Evolutionary conservation across 805 yeast genomes (phyloP).

Genomic region (Saccharomycopsis schoenii): DNA sequence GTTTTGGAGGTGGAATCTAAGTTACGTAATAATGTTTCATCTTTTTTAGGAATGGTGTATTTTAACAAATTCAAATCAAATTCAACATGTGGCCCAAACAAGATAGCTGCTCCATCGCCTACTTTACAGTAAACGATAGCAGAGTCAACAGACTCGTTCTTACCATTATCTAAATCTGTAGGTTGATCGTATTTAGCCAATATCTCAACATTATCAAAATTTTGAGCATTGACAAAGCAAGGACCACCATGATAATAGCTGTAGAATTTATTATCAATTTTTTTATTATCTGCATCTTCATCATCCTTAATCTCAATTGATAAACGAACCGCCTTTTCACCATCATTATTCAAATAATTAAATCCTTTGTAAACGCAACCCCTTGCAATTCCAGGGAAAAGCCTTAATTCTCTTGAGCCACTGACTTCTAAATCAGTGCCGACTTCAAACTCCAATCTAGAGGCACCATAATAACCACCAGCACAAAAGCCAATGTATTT

Average conservation of each 20-base stretch:
- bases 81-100: slow-evolving; percentile 89
- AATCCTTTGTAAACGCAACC: slow-evolving; percentile 83
- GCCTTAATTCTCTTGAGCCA: slow-evolving; percentile 73
- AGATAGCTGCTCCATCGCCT: slow-evolving; percentile 67
- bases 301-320: slow-evolving; percentile 28
- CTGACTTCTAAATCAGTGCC: slow-evolving; percentile 68
- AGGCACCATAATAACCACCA: slow-evolving; percentile 81
- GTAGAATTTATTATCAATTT: not conserved
- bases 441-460: slow-evolving; percentile 72
- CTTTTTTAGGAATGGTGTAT: slow-evolving; percentile 24
- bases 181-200: slow-evolving; percentile 57
- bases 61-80: slow-evolving; percentile 48
- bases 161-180: slow-evolving; percentile 37
- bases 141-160: slow-evolving; percentile 35
- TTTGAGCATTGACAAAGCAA: slow-evolving; percentile 66
- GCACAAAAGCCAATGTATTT: slow-evolving; percentile 83
- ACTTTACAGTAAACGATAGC: slow-evolving; percentile 62
- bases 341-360: slow-evolving; percentile 63
- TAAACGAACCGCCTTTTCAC: slow-evolving; percentile 54
- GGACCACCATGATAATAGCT: slow-evolving; percentile 86
- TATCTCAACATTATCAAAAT: slow-evolving; percentile 51
- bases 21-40: slow-evolving; percentile 28
- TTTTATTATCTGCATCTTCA: slow-evolving; percentile 13
- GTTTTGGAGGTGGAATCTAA: slow-evolving; percentile 35
- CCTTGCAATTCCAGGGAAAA: slow-evolving; percentile 74